A percentile compares a stretch with the other conserved stretches of the same genome.
Evolutionary conservation across 106 monocot species (phyloP).

Genomic region (Posidonia australis): DNA sequence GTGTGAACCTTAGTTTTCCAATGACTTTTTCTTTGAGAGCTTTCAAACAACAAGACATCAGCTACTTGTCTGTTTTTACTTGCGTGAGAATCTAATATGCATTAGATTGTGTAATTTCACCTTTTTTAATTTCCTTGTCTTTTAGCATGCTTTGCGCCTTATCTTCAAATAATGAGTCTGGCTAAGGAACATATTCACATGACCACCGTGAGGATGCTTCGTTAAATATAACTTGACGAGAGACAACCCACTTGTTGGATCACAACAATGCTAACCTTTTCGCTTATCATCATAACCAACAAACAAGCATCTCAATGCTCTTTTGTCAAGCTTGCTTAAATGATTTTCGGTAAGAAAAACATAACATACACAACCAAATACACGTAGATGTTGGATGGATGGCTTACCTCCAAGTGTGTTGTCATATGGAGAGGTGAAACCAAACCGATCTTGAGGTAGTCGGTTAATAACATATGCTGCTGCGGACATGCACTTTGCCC

Average conservation of each 20-base stretch:
- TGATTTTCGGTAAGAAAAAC: slow-evolving; percentile 8
- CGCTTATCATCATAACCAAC: slow-evolving; percentile 18
- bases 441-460: background rate
- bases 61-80: too few species aligned
- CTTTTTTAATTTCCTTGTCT: too few species aligned
- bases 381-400: background rate
- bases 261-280: slow-evolving; percentile 28
- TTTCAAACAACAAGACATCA: too few species aligned
- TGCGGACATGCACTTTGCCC: too few species aligned
- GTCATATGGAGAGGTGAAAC: background rate
- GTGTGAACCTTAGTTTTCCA: too few species aligned
- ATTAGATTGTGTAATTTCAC: too few species aligned
- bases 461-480: background rate
- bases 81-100: too few species aligned
- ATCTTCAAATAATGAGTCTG: too few species aligned
- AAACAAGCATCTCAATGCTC: slow-evolving; percentile 17
- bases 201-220: slow-evolving; percentile 28
- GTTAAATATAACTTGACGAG: slow-evolving; percentile 25
- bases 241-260: slow-evolving; percentile 12
- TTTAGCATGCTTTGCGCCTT: too few species aligned
- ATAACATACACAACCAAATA: background rate
- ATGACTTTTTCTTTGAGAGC: too few species aligned
- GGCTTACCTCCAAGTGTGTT: background rate
- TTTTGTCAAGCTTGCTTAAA: slow-evolving; percentile 19
- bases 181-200: too few species aligned